Base-by-base conservation (phyloP, 495 filamentous ascomycete species). In the Daldinia childiae region DNA sequence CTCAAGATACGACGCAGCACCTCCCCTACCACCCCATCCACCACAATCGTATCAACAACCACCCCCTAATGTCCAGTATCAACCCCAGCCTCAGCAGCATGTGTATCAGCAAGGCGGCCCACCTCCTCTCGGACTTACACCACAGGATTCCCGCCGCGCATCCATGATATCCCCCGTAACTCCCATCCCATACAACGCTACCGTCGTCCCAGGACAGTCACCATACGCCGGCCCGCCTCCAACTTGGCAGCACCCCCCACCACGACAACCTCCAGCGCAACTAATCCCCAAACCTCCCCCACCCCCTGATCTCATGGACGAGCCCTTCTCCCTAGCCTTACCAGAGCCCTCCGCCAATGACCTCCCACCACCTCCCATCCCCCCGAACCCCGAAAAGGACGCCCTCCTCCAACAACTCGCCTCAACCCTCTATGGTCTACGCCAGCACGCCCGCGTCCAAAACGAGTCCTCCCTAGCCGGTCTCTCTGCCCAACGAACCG, bases 301-400 rank as follows among this genome's bases (percentile, higher is more conserved):
- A 0, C 86, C 88, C 1, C 85, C 85, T 0, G 90, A 97, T 74
- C 85, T 97, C 55, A 78, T 87, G 74, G 83, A 87, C 72, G 79
- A 90, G 87, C 76, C 91, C 86, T 69, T 93, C 82, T 64, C 89
- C 83, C 62, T 93, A 19, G 79, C 90, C 55, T 85, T 94, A 34
- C 90, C 92, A 11, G 79, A 88, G 9, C 80, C 87, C 51, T 77
- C 80, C 4, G 21, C 64, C 21, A 51, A 43, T 11, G 73, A 77
- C 34, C 68, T 82, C 39, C 79, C 85, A 7, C 88, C 92, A 0
- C 95, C 95, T 0, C 95, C 94, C 11, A 92, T 97, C 58, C 95
- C 95, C 1, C 95, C 93, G 1, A 99, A 99, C 77, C 95, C 95
- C 6, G 93, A 99, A 81, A 99, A 98, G 76, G 94, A 98, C 77